Base-by-base conservation (phyloP, 371 early-diverging fungal genomes). In the Lichtheimia hyalospora region DNA sequence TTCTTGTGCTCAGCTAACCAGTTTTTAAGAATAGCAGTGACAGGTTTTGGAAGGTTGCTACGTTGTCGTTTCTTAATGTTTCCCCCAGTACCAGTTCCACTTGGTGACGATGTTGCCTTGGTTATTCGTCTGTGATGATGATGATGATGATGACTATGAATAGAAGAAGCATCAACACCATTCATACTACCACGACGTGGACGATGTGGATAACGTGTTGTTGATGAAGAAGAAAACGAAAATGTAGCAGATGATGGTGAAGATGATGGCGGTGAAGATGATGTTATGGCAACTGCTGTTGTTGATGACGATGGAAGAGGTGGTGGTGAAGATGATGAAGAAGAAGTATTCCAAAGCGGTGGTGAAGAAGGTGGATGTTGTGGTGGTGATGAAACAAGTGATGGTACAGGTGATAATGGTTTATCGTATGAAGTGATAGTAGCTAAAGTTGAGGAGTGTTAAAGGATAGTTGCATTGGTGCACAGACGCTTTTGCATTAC, bases 1-100 rank as follows among this genome's bases (percentile, higher is more conserved):
- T 79, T 83, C 39, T 85, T 84, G 64, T 94, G 82, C 61, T 87
- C 81, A 62, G 83, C 75, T 34, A 93, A 69, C 92, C 94, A 93
- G 40, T 75, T 69, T 68, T 87, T 87, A 28, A 92, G 72, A 20
- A 83, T 77, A 21, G 84, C 83, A 39, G 87, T 86, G 28, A 87
- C 85, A 2, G 78, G 70, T 44, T 84, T 84, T 52, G 85, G 86
- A 39, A 85, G 68, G 58, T 87, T 87, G 59, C 84, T 84, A 39
- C 87, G 75, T 49, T 83, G 80, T 56, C 75, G 66, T 63, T 79
- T 81, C 28, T 66, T 62, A 18, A 60, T 58, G 25, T 15, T n/a
- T 12, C 18, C 27, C 15, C 34, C 56, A 43, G 12, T 44, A 18
- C 20, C 41, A 43, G 10, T 23, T 12, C 27, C 10, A 24, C 41